A percentile compares a stretch with the other conserved stretches of the same genome.
phyloP scores from a whole-genome alignment of 1,284 basidiomycete species.

The Ustilago xerochloae region DNA sequence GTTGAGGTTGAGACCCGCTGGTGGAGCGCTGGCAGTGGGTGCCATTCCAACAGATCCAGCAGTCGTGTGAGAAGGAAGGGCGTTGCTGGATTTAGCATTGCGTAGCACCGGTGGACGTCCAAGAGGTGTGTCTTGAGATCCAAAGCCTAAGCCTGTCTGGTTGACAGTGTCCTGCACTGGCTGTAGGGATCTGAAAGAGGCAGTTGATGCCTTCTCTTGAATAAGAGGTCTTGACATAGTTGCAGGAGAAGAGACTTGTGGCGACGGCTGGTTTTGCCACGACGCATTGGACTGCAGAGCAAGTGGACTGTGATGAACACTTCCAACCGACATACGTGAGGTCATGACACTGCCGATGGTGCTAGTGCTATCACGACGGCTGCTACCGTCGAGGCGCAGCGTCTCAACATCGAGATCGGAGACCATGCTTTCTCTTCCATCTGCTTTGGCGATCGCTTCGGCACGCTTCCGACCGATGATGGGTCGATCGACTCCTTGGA shows the following conservation, averaged over 20 bases:
- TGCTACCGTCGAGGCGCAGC: slow-evolving; percentile 57
- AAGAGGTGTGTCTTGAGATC: background rate
- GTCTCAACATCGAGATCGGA: slow-evolving; percentile 65
- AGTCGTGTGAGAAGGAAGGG: slow-evolving; percentile 1
- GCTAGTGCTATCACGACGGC: slow-evolving; percentile 54
- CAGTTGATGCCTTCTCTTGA: slow-evolving; percentile 23
- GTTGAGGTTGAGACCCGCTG: background rate
- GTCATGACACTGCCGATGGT: slow-evolving; percentile 50
- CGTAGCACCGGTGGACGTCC: slow-evolving; percentile 18
- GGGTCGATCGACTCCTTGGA: slow-evolving; percentile 42
- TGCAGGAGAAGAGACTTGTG: background rate
- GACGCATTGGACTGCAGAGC: slow-evolving; percentile 12
- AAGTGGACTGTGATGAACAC: slow-evolving; percentile 29
- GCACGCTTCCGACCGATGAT: slow-evolving; percentile 50
- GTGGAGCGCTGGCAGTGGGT: slow-evolving; percentile 17
- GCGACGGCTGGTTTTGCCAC: slow-evolving; percentile 8
- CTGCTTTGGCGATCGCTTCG: slow-evolving; percentile 51
- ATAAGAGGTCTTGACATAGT: background rate
- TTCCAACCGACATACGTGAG: slow-evolving; percentile 46
- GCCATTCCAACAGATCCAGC: slow-evolving; percentile 25
- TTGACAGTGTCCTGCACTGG: slow-evolving; percentile 11
- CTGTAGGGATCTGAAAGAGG: slow-evolving; percentile 29
- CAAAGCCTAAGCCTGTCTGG: background rate
- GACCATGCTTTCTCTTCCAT: slow-evolving; percentile 59
- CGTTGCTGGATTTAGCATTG: slow-evolving; percentile 31